These are phyloP conservation scores for Aspergillus kassunensis DNA, from an alignment of 495 filamentous ascomycete genomes.

Conservation along the genomic window DNA sequence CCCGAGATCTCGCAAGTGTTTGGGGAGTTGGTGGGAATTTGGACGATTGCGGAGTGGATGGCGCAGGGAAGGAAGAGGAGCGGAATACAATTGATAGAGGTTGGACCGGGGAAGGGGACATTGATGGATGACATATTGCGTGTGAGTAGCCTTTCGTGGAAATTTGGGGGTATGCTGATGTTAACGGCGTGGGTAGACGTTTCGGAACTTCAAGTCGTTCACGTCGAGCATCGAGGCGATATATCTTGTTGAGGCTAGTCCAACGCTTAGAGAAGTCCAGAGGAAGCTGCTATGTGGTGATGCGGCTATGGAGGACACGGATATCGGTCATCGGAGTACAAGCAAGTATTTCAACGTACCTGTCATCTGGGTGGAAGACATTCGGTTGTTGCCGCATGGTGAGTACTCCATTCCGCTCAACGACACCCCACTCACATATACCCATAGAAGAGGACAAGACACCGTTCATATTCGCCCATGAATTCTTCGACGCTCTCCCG, in stretches of 20 bases:
- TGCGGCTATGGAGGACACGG: constrained; percentile 62
- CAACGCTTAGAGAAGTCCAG: constrained; percentile 69
- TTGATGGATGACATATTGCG: constrained; percentile 96
- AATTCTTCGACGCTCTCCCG: constrained; percentile 98
- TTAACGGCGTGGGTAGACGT: constrained; percentile 55
- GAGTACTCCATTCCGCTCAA: constrained; percentile 11
- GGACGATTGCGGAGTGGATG: constrained; percentile 95
- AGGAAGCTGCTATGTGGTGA: constrained; percentile 79
- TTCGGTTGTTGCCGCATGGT: constrained; percentile 74
- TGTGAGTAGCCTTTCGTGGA: constrained; percentile 43
- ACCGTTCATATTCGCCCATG: constrained; percentile 92
- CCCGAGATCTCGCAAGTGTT: constrained; percentile 97
- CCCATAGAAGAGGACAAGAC: constrained; percentile 53
- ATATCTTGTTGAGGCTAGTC: constrained; percentile 88
- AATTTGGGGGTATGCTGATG: neutral
- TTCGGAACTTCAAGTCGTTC: constrained; percentile 75
- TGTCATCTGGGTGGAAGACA: constrained; percentile 88
- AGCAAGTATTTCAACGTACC: constrained; percentile 70
- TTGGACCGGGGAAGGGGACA: constrained; percentile 91
- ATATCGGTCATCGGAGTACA: constrained; percentile 69
- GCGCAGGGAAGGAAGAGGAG: constrained; percentile 68
- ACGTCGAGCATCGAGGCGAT: constrained; percentile 73
- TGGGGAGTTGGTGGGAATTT: constrained; percentile 88
- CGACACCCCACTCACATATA: neutral
- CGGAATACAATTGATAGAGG: constrained; percentile 83